Evolutionary conservation across 805 yeast genomes (phyloP).

Genomic region (Wickerhamomyces subpelliculosus): DNA sequence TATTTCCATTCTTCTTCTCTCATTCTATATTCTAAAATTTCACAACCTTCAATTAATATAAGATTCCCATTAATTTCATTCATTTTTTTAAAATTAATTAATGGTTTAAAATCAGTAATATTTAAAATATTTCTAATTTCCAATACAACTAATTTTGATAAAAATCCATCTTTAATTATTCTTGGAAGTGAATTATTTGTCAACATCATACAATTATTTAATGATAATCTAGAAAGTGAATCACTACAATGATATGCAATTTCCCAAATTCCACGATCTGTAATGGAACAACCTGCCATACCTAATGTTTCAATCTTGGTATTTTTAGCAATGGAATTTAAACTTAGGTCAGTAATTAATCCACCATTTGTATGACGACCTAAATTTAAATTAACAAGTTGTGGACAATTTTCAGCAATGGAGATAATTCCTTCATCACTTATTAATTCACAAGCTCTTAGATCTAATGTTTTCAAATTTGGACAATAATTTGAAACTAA

Average conservation of each 20-base stretch:
- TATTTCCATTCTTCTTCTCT: conserved; percentile 52
- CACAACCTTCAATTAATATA: conserved; percentile 75
- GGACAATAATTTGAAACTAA: conserved; percentile 50
- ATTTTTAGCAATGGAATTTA: conserved; percentile 48
- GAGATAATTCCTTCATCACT: conserved; percentile 69
- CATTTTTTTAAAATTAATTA: conserved; percentile 55
- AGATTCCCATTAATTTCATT: conserved; percentile 24
- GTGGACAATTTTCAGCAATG: conserved; percentile 54
- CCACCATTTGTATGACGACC: conserved; percentile 73
- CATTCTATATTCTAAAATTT: conserved; percentile 51
- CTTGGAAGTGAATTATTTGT: conserved; percentile 55
- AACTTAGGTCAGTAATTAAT: conserved; percentile 62
- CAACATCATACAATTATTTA: conserved; percentile 62
- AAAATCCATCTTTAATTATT: conserved; percentile 35
- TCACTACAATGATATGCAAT: conserved; percentile 49
- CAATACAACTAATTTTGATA: conserved; percentile 59
- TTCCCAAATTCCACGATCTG: conserved; percentile 78
- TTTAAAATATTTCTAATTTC: conserved; percentile 63
- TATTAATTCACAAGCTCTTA: conserved; percentile 77
- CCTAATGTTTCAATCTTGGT: conserved; percentile 64
- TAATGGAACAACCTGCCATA: conserved; percentile 78
- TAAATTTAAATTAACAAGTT: conserved; percentile 56
- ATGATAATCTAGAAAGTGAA: conserved; percentile 55
- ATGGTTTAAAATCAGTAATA: conserved; percentile 51
- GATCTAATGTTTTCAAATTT: conserved; percentile 56